Percentiles rank a stretch among this genome's conserved stretches.
phyloP scores from a whole-genome alignment of 495 filamentous ascomycete genomes.

The Lasiosphaeria hispida region DNA sequence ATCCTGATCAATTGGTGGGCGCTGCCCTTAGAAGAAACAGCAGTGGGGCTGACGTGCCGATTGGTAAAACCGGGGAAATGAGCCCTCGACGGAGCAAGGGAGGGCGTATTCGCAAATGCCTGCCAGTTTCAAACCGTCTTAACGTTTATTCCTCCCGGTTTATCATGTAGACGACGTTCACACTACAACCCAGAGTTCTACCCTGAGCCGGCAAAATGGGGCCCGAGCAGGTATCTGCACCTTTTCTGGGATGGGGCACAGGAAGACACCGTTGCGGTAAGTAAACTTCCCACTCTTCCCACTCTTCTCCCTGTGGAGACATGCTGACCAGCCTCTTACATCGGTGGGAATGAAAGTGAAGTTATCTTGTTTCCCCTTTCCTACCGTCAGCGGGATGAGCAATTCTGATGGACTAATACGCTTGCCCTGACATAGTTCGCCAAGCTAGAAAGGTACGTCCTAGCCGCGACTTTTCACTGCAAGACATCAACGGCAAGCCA shows the following conservation, averaged over 20 bases:
- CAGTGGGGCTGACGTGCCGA: slow-evolving; percentile 34
- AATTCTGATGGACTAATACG: not conserved
- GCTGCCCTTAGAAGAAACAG: slow-evolving; percentile 38
- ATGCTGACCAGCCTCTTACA: not conserved
- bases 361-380: not conserved
- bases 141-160: not conserved
- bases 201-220: slow-evolving; percentile 39
- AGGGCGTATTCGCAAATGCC: not conserved
- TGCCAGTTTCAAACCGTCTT: too few species aligned
- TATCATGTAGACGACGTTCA: slow-evolving; percentile 33
- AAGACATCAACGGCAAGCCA: slow-evolving; percentile 17
- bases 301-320: too few species aligned
- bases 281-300: too few species aligned
- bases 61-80: slow-evolving; percentile 39
- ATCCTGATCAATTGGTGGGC: slow-evolving; percentile 32
- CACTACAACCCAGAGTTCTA: slow-evolving; percentile 46
- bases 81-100: too few species aligned
- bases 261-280: slow-evolving; percentile 43
- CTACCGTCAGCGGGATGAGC: too few species aligned
- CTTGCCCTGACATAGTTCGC: slow-evolving; percentile 37
- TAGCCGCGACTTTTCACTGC: slow-evolving; percentile 38
- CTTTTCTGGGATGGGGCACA: slow-evolving; percentile 45
- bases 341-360: slow-evolving; percentile 16
- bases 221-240: slow-evolving; percentile 44
- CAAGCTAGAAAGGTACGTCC: slow-evolving; percentile 47